Evolutionary conservation across 2,329 filamentous ascomycete genomes (phyloP).

Genomic region (Lasiodiplodia citricola): DNA sequence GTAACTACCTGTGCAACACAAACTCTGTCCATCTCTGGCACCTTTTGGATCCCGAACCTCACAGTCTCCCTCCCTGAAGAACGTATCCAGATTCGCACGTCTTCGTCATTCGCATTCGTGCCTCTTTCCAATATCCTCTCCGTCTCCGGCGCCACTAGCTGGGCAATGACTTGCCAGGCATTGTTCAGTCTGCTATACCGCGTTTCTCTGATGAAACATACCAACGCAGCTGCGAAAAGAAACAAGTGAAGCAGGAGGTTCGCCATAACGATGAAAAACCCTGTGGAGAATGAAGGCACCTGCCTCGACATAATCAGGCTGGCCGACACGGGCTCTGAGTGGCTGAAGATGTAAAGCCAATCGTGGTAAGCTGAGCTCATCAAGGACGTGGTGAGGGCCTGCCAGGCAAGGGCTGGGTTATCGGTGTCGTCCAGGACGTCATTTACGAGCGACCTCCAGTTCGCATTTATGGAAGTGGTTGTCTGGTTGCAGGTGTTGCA

Average conservation of each 20-base stretch:
- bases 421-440: not conserved
- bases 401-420: not conserved
- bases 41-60: not conserved
- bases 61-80: no score
- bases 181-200: not conserved
- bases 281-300: not conserved
- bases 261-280: not conserved
- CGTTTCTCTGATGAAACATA: not conserved
- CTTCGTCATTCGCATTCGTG: not conserved
- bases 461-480: not conserved
- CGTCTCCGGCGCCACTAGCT: not conserved
- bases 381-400: not conserved
- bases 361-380: not conserved
- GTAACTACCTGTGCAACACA: not conserved
- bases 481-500: no score
- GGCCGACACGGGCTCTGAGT: not conserved
- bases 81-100: not conserved
- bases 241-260: not conserved
- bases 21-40: not conserved
- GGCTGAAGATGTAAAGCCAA: not conserved
- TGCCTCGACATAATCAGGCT: not conserved
- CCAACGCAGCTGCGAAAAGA: not conserved
- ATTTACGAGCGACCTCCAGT: not conserved
- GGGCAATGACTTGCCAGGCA: not conserved
- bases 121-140: not conserved